Evolutionary conservation across 1,284 basidiomycete species (phyloP), one percentile per base, ranked within the genome.

Genomic region (Laetiporus sulphureus): DNA sequence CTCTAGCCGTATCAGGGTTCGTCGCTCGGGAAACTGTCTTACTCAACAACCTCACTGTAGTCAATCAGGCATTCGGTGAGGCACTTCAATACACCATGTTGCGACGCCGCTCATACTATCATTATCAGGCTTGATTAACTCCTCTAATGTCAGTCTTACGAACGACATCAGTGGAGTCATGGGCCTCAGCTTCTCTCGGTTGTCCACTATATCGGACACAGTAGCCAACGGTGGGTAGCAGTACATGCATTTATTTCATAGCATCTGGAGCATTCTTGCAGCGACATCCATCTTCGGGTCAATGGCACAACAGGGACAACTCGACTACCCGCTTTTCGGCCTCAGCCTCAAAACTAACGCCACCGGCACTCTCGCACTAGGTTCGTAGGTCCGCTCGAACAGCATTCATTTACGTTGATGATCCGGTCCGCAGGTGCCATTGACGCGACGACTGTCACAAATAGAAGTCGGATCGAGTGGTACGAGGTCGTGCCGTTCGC

Each of bases 281-380:
- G 85, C 79, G 2, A 72, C 75, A 1, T 81, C 85, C 0, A 79
- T 85, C 61, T 70, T 88, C 35, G 65, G 73, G 2, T 69, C 63
- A 15, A 64, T 88, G 40, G 75, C 79, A 11, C 69, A 80, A 45
- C 67, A 73, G 50, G 84, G 83, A 11, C 59, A 71, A 23, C 60
- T 89, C 33, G 73, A 77, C 32, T 89, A 87, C 56, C 85, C 85
- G 0, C 54, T 89, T 7, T 87, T 88, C 52, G 83, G 80, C 15
- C 50, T 89, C 23, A 78, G 71, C 51, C 63, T 89, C 46, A 74
- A 75, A 1, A 65, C 69, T 32, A 76, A 82, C 52, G 56, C 62
- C 2, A 71, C 67, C 19, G 85, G 86, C 4, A 73, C 76, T 11
- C 63, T 89, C 15, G 63, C 83, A 2, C 54, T 89, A 12, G 84